phyloP scores from a whole-genome alignment of 2,329 filamentous ascomycete genomes.

The Fusarium torreyae region DNA sequence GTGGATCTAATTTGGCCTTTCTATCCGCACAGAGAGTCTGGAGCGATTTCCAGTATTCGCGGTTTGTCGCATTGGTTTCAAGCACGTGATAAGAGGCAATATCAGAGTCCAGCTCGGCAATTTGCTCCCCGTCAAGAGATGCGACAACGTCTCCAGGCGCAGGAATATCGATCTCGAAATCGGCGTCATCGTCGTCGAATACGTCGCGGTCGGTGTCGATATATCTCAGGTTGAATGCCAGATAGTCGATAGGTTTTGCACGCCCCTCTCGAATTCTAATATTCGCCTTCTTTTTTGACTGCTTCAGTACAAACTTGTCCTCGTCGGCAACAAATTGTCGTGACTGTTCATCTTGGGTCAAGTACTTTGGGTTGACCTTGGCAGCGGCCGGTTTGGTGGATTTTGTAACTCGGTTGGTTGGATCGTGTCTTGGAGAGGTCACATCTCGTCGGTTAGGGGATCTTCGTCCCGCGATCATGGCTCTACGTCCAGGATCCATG shows the following conservation, averaged over 20 bases:
- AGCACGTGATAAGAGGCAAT: slow-evolving; percentile 85
- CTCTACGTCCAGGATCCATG: slow-evolving; percentile 70
- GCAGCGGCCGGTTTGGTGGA: slow-evolving; percentile 50
- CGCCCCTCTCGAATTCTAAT: slow-evolving; percentile 93
- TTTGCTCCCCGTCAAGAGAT: slow-evolving; percentile 74
- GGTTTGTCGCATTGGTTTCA: slow-evolving; percentile 83
- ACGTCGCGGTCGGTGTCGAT: slow-evolving; percentile 88
- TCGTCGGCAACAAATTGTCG: slow-evolving; percentile 92
- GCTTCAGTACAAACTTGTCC: slow-evolving; percentile 94
- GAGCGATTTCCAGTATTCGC: slow-evolving; percentile 94
- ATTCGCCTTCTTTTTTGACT: slow-evolving; percentile 97
- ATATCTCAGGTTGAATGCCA: slow-evolving; percentile 90
- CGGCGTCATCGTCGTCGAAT: slow-evolving; percentile 87
- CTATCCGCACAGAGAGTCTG: slow-evolving; percentile 86
- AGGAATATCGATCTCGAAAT: slow-evolving; percentile 81
- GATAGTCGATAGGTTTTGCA: slow-evolving; percentile 92
- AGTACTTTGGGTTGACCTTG: slow-evolving; percentile 59
- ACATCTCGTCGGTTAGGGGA: slow-evolving; percentile 64
- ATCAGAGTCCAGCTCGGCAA: slow-evolving; percentile 84
- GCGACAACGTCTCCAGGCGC: slow-evolving; percentile 87
- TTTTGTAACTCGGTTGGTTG: slow-evolving; percentile 71
- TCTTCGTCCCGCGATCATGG: slow-evolving; percentile 66
- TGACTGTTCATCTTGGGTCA: slow-evolving; percentile 84
- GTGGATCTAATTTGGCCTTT: slow-evolving; percentile 74
- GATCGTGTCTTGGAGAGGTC: slow-evolving; percentile 69